Percentiles rank a stretch among this genome's conserved stretches.
Evolutionary conservation across 1,139 yeast species (phyloP).

Genomic region (Keqinozyma sinolaborantium): DNA sequence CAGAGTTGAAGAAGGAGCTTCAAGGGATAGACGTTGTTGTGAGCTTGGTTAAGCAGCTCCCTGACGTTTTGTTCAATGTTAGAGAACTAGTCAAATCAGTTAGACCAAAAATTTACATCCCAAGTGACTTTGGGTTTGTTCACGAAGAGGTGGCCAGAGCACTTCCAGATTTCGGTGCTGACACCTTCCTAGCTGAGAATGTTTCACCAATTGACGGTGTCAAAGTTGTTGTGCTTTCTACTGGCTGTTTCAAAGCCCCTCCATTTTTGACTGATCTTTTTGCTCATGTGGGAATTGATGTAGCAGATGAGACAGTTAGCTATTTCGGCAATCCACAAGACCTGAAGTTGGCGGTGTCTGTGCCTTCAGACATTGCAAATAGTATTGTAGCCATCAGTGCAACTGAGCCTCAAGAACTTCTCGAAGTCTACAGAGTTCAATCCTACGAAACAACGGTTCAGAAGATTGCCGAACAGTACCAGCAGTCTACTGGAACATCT

Average conservation of each 20-base stretch:
- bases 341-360: no score
- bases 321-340: constrained; percentile 41
- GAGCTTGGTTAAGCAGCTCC: constrained; percentile 33
- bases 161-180: constrained; percentile 32
- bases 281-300: constrained; percentile 37
- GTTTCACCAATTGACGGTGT: constrained; percentile 42
- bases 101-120: constrained; percentile 53
- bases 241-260: constrained; percentile 42
- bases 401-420: no score
- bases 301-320: constrained; percentile 29
- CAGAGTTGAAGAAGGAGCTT: constrained; percentile 27
- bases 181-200: constrained; percentile 34
- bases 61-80: constrained; percentile 18
- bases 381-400: no score
- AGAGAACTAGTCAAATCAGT: constrained; percentile 34
- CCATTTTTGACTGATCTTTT: constrained; percentile 29
- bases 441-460: no score
- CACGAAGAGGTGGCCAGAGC: constrained; percentile 13
- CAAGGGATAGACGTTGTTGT: constrained; percentile 50
- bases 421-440: no score
- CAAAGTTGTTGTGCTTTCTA: constrained; percentile 48
- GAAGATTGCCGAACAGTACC: no score
- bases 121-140: constrained; percentile 60
- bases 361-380: no score
- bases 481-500: no score